phyloP scores from a whole-genome alignment of 768 basidiomycete species.

The Candolleomyces eurysporus region DNA sequence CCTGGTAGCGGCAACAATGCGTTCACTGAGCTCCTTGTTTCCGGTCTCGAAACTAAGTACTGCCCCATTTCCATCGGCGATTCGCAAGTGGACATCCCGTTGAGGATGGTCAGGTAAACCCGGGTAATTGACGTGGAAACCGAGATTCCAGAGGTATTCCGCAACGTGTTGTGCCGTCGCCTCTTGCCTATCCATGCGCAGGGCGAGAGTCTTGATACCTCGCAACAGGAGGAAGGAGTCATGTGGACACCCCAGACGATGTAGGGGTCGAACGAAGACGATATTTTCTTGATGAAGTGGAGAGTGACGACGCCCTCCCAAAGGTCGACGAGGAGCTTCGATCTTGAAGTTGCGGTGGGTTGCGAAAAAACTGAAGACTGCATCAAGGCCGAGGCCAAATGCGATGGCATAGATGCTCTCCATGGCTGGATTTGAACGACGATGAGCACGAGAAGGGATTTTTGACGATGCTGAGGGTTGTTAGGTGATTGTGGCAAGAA shows the following conservation, averaged over 20 bases:
- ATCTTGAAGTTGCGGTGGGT: slow-evolving; percentile 48
- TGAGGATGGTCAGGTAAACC: slow-evolving; percentile 82
- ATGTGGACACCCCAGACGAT: slow-evolving; percentile 66
- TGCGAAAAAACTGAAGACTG: slow-evolving; percentile 56
- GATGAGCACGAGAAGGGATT: background rate
- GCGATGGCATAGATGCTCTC: slow-evolving; percentile 70
- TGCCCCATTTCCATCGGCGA: slow-evolving; percentile 89
- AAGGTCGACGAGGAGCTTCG: slow-evolving; percentile 67
- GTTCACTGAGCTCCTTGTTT: slow-evolving; percentile 85
- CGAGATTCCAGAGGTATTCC: slow-evolving; percentile 79
- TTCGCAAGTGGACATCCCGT: slow-evolving; percentile 84
- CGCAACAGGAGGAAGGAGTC: slow-evolving; percentile 95
- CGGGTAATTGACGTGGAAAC: slow-evolving; percentile 91
- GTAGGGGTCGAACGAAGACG: no score
- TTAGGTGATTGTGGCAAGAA: no score
- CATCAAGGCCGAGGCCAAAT: slow-evolving; percentile 62
- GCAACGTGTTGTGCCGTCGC: slow-evolving; percentile 80
- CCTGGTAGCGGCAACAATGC: slow-evolving; percentile 87
- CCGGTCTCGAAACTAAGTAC: slow-evolving; percentile 95
- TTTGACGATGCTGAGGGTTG: slow-evolving; percentile 14
- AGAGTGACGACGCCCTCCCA: slow-evolving; percentile 78
- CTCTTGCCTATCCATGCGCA: slow-evolving; percentile 96
- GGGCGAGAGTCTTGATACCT: slow-evolving; percentile 92
- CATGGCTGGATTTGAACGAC: slow-evolving; percentile 39
- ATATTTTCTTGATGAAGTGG: slow-evolving; percentile 68